These are phyloP conservation scores for Gossypium thurberi DNA, from an alignment of 345 rosid genomes.

Conservation along the genomic window DNA sequence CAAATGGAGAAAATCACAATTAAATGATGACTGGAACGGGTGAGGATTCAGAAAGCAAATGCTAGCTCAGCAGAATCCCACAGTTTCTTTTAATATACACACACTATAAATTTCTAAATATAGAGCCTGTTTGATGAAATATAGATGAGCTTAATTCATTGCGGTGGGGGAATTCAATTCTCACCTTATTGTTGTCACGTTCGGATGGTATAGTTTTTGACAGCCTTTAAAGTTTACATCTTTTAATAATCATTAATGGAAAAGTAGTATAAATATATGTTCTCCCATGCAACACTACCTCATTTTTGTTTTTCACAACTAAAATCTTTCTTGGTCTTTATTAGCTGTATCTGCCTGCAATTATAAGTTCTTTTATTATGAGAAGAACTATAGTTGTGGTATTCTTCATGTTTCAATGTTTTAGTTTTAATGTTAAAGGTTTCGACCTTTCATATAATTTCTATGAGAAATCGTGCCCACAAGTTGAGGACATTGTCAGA, in stretches of 20 bases:
- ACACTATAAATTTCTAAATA: not conserved
- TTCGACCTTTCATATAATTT: slow-evolving; percentile 26
- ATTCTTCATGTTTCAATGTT: not conserved
- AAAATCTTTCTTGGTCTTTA: not conserved
- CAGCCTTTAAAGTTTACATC: not conserved
- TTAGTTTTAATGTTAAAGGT: slow-evolving; percentile 7
- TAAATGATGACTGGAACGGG: not conserved
- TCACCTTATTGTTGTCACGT: not conserved
- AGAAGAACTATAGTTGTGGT: slow-evolving; percentile 8
- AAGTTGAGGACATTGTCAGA: slow-evolving; percentile 30
- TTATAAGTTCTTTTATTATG: not conserved
- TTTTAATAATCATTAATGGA: not conserved
- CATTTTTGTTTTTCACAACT: not conserved
- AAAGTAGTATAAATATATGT: not conserved
- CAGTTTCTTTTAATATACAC: not conserved
- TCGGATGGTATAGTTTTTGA: not conserved
- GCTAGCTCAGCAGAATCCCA: not conserved
- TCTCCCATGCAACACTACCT: not conserved
- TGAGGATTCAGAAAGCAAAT: not conserved
- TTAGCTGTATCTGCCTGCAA: not conserved
- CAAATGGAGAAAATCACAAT: slow-evolving; percentile 5
- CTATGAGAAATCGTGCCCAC: slow-evolving; percentile 38
- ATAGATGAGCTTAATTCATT: not conserved
- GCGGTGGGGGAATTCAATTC: not conserved
- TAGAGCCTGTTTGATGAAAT: not conserved